Base-by-base conservation (phyloP, 2,329 filamentous ascomycete species). In the Blumeria graminis region DNA sequence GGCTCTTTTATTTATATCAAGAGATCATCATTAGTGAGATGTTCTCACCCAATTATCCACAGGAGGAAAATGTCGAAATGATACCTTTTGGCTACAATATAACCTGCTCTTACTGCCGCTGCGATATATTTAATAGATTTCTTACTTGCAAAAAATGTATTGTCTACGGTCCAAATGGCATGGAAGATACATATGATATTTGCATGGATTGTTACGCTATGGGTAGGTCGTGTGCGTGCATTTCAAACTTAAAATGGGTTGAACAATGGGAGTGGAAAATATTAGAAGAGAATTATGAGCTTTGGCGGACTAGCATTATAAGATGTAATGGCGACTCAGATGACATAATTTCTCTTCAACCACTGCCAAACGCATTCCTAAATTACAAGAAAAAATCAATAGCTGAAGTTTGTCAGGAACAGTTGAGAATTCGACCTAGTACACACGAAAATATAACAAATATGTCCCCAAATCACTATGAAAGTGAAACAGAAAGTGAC, bases 121-220 rank as follows among this genome's bases (percentile, higher is more conserved):
- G 86, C 60, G 96, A 96, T 65, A 93, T 98, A 56, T 96, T 96
- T 74, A 98, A 98, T 68, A 78, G 88, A 3, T 98, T 98, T 65
- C 70, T 98, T 28, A 94, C 89, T 3, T 98, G 92, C 71, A 86
- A 86, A 58, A 77, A 81, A 56, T 98, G 92, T 67, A 77, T 86
- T 50, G 75, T 72, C 75, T 53, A 73, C 86, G 18, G 72, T 76
- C 10, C 76, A 76, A 58, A 84, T 80, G 35, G 78, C 76, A 82
- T 87, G 56, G 86, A 82, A 35, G 80, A 96, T 65, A 86, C 86
- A 0, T 98, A 96, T 66, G 92, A 98, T 67, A 76, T 98, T 22
- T 98, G 92, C 65, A 89, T 98, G 85, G 92, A 98, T 62, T 98
- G 92, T 66, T 98, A 94, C 65, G 84, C 81, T n/a, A 94, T 96